Conservation (phyloP, 352 stramenopile genomes). For the Globisporangium canariense region DNA sequence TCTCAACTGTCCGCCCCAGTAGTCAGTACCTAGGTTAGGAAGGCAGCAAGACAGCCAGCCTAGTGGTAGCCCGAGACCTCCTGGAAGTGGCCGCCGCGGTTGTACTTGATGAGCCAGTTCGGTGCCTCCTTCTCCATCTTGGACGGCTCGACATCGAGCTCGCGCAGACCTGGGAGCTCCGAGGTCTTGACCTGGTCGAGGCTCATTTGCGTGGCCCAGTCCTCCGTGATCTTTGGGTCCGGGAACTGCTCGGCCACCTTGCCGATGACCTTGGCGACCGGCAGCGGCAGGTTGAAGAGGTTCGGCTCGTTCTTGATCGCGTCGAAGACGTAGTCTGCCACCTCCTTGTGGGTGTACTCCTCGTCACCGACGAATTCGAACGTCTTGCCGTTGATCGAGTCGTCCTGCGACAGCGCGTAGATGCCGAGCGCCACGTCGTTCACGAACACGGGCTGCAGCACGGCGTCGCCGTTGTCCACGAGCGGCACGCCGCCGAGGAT, state of each 20-base stretch:
- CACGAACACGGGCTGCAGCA: slow-evolving; percentile 92
- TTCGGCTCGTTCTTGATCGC: slow-evolving; percentile 72
- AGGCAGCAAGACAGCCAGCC: slow-evolving; percentile 2
- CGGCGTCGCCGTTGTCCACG: slow-evolving; percentile 90
- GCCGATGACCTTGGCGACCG: slow-evolving; percentile 72
- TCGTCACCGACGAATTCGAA: slow-evolving; percentile 96
- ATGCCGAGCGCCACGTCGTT: slow-evolving; percentile 81
- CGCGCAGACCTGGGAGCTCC: slow-evolving; percentile 65
- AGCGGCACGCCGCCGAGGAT: slow-evolving; percentile 83
- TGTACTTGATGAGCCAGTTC: slow-evolving; percentile 94
- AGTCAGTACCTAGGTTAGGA: background rate
- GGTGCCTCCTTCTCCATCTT: slow-evolving; percentile 95
- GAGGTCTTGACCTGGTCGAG: slow-evolving; percentile 85
- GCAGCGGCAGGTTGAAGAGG: slow-evolving; percentile 80
- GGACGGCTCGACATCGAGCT: slow-evolving; percentile 84
- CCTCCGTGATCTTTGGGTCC: slow-evolving; percentile 76
- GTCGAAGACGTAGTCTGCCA: slow-evolving; percentile 96
- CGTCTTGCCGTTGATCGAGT: slow-evolving; percentile 88
- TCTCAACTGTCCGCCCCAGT: background rate
- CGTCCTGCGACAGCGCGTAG: slow-evolving; percentile 76
- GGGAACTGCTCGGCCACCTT: slow-evolving; percentile 82
- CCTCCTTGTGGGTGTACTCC: slow-evolving; percentile 96
- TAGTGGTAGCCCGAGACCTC: slow-evolving; percentile 88
- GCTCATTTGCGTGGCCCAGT: slow-evolving; percentile 73
- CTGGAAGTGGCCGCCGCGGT: slow-evolving; percentile 93